Evolutionary conservation across 495 filamentous ascomycete genomes (phyloP).

Genomic region (Pseudevernia furfuracea): DNA sequence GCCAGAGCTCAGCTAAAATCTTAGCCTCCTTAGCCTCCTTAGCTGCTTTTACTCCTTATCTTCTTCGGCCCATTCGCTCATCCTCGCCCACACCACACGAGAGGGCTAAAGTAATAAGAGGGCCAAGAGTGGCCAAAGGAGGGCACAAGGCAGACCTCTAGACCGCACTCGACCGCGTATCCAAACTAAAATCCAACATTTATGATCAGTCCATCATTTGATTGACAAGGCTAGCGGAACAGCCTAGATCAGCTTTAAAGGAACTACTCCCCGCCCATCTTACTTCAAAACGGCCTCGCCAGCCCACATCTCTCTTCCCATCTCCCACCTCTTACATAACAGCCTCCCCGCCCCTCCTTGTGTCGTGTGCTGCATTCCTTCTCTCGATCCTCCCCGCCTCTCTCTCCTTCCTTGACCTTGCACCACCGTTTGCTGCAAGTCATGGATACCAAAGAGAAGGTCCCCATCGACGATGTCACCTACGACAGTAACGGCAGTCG

Average conservation of each 20-base stretch:
- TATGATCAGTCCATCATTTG: too few relatives aligned
- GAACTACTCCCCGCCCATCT: too few relatives aligned
- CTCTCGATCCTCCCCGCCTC: not conserved
- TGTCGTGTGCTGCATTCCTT: conserved; percentile 12
- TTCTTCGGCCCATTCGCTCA: not conserved
- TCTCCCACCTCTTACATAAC: not conserved
- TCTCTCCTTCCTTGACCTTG: not conserved
- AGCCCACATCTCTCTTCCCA: not conserved
- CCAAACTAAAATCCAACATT: too few relatives aligned
- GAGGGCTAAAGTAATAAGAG: too few relatives aligned
- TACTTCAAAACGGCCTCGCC: not conserved
- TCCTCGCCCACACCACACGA: not conserved
- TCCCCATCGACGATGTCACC: conserved; percentile 12
- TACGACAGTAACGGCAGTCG: conserved; percentile 22
- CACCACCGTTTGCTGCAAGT: not conserved
- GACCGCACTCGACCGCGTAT: not conserved
- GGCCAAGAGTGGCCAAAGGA: too few relatives aligned
- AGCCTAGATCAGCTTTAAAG: too few relatives aligned
- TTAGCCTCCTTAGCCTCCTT: too few relatives aligned
- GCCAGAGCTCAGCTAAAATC: too few relatives aligned
- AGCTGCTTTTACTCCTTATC: not conserved
- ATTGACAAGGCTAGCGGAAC: too few relatives aligned
- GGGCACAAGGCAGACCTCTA: not conserved
- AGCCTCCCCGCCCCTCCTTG: not conserved
- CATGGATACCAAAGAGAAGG: conserved; percentile 18